Evolutionary conservation across 495 filamentous ascomycete genomes (phyloP).

Genomic region (Lineolata rhizophorae): DNA sequence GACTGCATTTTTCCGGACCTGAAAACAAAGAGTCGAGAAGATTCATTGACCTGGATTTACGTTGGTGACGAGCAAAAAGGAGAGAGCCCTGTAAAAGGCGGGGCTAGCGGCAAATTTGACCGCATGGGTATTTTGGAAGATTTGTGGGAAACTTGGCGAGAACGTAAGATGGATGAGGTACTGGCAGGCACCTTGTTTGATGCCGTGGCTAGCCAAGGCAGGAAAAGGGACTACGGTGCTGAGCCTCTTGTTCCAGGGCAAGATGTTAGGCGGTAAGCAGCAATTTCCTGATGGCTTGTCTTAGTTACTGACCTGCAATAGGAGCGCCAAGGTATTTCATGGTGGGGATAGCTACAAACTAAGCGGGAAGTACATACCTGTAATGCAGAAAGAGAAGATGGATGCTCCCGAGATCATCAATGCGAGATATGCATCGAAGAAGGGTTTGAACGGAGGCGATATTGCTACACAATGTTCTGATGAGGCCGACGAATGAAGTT

Average conservation of each 20-base stretch:
- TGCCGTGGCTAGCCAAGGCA: conserved; percentile 20
- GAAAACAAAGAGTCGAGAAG: conserved; percentile 18
- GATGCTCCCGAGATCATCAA: conserved; percentile 51
- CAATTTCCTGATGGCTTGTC: too few species aligned
- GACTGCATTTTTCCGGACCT: conserved; percentile 64
- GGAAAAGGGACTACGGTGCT: conserved; percentile 8
- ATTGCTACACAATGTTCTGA: neutral
- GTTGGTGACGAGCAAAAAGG: conserved; percentile 26
- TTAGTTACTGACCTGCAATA: too few species aligned
- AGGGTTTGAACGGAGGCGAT: conserved; percentile 13
- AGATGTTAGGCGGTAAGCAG: too few species aligned
- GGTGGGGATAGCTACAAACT: conserved; percentile 38
- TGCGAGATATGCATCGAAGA: conserved; percentile 49
- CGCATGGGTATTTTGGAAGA: conserved; percentile 44
- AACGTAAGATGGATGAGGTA: conserved; percentile 73
- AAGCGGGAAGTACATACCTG: conserved; percentile 45
- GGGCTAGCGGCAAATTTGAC: conserved; percentile 33
- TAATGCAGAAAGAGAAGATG: conserved; percentile 41
- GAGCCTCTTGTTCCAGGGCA: conserved; percentile 8
- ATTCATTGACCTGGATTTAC: conserved; percentile 64
- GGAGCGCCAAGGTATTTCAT: conserved; percentile 45
- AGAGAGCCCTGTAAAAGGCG: conserved; percentile 11
- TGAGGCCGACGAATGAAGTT: too few species aligned
- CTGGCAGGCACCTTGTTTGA: conserved; percentile 47
- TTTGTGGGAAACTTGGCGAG: conserved; percentile 64